Conservation (phyloP, 352 stramenopile species). For the Globisporangium irregulare region DNA sequence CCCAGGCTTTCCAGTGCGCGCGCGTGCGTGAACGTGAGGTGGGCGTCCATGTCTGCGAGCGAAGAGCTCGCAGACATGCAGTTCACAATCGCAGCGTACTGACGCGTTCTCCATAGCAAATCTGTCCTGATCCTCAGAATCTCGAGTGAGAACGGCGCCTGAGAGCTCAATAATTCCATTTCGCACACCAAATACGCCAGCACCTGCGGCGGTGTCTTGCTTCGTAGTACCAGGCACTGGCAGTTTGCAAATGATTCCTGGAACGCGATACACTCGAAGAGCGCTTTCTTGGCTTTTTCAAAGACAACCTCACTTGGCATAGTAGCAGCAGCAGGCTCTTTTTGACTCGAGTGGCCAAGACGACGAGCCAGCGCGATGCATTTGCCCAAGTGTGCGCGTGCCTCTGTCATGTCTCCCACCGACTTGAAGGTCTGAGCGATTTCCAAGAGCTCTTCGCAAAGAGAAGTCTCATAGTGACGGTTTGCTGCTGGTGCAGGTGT, state of each 20-base stretch:
- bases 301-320: constrained; percentile 7
- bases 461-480: no score
- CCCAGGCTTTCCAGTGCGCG: constrained; percentile 21
- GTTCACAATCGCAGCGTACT: constrained; percentile 17
- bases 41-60: constrained; percentile 13
- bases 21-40: constrained; percentile 27
- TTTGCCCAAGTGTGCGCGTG: constrained; percentile 8
- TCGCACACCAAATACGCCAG: constrained; percentile 19
- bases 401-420: constrained; percentile 6
- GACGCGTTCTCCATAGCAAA: constrained; percentile 21
- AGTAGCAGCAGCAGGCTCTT: background rate
- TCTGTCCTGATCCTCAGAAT: constrained; percentile 18
- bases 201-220: constrained; percentile 22
- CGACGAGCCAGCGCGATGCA: constrained; percentile 10
- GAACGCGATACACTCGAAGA: constrained; percentile 28
- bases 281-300: constrained; percentile 18
- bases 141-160: constrained; percentile 25
- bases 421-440: constrained; percentile 5
- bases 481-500: background rate
- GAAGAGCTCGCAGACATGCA: constrained; percentile 17
- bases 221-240: constrained; percentile 18
- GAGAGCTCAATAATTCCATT: constrained; percentile 18
- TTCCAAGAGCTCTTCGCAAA: constrained; percentile 9
- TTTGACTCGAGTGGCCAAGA: background rate
- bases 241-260: constrained; percentile 19